Evolutionary conservation across 176 grass and related monocot genomes (phyloP).

Genomic region (Eremochloa ophiuroides): DNA sequence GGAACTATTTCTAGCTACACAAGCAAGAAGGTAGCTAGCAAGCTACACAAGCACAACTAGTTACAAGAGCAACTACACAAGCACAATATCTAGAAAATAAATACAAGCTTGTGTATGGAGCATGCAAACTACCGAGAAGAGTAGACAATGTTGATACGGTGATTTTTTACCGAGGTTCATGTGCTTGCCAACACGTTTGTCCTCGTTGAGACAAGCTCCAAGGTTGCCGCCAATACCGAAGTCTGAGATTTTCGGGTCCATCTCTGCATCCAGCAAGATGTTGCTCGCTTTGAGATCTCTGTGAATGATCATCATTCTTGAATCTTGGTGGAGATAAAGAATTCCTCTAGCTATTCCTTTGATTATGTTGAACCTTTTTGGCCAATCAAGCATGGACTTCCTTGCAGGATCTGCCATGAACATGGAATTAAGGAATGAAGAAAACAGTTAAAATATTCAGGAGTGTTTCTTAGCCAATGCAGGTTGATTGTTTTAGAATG

Average conservation of each 20-base stretch:
- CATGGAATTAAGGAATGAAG: not conserved
- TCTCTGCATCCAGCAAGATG: not conserved
- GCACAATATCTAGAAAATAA: too few relatives aligned
- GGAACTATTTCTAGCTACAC: too few relatives aligned
- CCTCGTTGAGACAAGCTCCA: too few relatives aligned
- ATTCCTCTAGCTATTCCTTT: not conserved
- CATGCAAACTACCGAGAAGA: too few relatives aligned
- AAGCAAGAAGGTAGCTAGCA: too few relatives aligned
- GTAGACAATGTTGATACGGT: too few relatives aligned
- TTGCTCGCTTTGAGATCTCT: not conserved
- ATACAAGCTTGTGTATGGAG: too few relatives aligned
- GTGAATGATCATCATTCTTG: not conserved
- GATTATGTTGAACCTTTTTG: not conserved
- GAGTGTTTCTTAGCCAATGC: not conserved
- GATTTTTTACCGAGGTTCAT: too few relatives aligned
- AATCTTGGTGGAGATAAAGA: not conserved
- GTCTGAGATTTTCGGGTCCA: not conserved
- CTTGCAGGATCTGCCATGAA: not conserved
- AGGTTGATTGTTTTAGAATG: not conserved
- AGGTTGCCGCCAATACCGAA: not conserved
- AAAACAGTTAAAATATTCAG: not conserved
- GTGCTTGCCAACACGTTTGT: too few relatives aligned
- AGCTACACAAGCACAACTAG: too few relatives aligned
- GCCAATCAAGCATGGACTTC: not conserved
- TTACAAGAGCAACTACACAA: too few relatives aligned